Conservation (phyloP, 495 filamentous ascomycete species). For the Lophiostoma macrostomum region DNA sequence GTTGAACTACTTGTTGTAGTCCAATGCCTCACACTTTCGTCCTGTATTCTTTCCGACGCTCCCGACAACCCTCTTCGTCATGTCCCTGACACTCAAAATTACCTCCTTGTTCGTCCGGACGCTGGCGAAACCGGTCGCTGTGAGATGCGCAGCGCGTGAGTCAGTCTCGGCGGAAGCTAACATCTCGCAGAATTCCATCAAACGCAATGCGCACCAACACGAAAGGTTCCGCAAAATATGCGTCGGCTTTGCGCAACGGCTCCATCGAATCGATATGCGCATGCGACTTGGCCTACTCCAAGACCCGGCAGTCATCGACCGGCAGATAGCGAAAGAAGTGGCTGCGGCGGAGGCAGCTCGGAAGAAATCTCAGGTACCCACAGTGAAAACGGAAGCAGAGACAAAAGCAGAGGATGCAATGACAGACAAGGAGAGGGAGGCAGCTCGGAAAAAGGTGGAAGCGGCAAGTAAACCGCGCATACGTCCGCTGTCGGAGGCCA, state of each 20-base stretch:
- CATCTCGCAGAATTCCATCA: constrained; percentile 74
- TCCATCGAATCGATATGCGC: constrained; percentile 94
- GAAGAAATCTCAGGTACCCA: constrained; percentile 65
- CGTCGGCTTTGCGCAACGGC: constrained; percentile 72
- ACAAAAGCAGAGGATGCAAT: constrained; percentile 49
- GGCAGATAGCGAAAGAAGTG: constrained; percentile 47
- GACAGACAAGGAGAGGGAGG: constrained; percentile 47
- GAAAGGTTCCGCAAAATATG: constrained; percentile 77
- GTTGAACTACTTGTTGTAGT: no score
- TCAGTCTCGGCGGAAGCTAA: constrained; percentile 4
- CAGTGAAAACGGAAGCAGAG: constrained; percentile 76
- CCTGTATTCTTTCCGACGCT: neutral
- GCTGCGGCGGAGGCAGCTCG: constrained; percentile 51
- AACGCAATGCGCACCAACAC: constrained; percentile 91
- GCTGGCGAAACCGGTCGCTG: constrained; percentile 69
- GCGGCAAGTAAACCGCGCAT: constrained; percentile 51
- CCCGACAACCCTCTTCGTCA: constrained; percentile 31
- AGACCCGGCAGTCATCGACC: constrained; percentile 62
- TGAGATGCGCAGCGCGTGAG: no score
- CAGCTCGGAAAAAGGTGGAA: constrained; percentile 44
- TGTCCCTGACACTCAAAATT: constrained; percentile 68
- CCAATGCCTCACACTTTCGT: constrained; percentile 2
- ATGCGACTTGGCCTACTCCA: constrained; percentile 80
- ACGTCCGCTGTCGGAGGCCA: constrained; percentile 79
- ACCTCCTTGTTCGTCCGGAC: constrained; percentile 66